phyloP scores from a whole-genome alignment of 2,329 filamentous ascomycete species.

The Colletotrichum navitas region DNA sequence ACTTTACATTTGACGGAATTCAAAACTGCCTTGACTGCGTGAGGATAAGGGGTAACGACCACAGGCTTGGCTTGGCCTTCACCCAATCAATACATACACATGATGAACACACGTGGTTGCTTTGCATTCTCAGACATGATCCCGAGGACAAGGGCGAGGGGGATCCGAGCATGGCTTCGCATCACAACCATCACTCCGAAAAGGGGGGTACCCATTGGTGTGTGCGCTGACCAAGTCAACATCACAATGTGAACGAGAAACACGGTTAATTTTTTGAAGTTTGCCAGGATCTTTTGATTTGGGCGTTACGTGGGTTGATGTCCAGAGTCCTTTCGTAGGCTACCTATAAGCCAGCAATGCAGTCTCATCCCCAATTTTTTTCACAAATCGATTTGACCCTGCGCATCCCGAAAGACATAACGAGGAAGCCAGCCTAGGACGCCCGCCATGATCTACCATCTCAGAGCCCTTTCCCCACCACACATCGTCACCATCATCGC shows the following conservation, averaged over 20 bases:
- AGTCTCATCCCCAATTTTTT: constrained; percentile 43
- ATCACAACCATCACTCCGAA: constrained; percentile 7
- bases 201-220: neutral
- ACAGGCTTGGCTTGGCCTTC: neutral
- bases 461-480: constrained; percentile 41
- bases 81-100: neutral
- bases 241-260: constrained; percentile 29
- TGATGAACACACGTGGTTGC: neutral
- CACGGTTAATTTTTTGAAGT: constrained; percentile 42
- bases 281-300: constrained; percentile 49
- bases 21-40: neutral
- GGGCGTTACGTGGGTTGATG: constrained; percentile 54
- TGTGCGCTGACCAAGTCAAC: constrained; percentile 18
- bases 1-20: neutral
- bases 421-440: constrained; percentile 62
- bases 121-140: neutral
- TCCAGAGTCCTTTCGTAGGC: constrained; percentile 54
- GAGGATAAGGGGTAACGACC: neutral
- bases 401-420: constrained; percentile 59
- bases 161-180: neutral
- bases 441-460: constrained; percentile 61
- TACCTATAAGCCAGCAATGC: constrained; percentile 54
- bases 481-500: constrained; percentile 39
- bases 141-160: neutral
- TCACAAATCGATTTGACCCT: constrained; percentile 47